phyloP scores from a whole-genome alignment of 306 rosid genomes.

The Prunus davidiana region DNA sequence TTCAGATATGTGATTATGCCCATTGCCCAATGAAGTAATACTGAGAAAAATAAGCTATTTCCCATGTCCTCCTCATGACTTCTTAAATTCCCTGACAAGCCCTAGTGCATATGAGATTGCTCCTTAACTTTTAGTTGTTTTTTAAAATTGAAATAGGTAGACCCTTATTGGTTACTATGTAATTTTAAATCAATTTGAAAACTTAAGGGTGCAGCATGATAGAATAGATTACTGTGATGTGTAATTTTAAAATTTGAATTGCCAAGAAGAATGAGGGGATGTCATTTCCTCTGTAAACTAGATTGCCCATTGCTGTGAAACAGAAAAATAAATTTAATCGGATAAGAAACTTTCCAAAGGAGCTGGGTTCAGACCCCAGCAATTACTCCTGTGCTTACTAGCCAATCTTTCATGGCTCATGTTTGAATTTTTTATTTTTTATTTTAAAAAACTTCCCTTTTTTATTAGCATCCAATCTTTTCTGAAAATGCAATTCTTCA shows the following conservation, averaged over 20 bases:
- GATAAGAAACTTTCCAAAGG: not conserved
- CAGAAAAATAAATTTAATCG: not conserved
- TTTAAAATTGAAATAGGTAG: not conserved
- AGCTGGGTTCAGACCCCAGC: not conserved
- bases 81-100: not conserved
- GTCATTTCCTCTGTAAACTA: not conserved
- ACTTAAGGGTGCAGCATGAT: not conserved
- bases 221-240: not conserved
- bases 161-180: not conserved
- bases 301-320: not conserved
- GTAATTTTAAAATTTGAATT: not conserved
- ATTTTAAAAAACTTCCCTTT: no score
- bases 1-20: conserved; percentile 14
- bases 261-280: not conserved
- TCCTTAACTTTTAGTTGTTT: not conserved
- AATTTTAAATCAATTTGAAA: not conserved
- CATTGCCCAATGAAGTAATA: not conserved
- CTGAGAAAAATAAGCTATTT: not conserved
- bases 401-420: not conserved
- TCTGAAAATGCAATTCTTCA: not conserved
- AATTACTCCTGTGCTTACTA: not conserved
- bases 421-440: no score
- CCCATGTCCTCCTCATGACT: not conserved
- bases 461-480: not conserved
- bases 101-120: not conserved